These are phyloP conservation scores for Populus alba DNA, from an alignment of 345 rosid species.

Conservation along the genomic window DNA sequence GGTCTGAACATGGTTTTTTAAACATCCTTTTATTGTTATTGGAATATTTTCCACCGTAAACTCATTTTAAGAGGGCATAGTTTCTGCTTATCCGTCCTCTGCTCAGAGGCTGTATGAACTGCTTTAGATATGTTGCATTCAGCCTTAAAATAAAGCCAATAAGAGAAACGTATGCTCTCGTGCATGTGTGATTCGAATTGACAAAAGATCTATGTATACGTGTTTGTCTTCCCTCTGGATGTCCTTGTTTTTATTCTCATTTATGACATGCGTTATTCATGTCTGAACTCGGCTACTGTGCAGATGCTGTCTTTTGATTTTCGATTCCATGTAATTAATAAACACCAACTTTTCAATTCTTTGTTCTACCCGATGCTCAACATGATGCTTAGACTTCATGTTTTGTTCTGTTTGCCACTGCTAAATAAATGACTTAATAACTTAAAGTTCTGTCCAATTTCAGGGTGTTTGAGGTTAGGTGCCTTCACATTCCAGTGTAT, in stretches of 20 bases:
- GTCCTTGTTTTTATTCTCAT: neutral
- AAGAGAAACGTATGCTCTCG: neutral
- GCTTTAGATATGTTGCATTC: neutral
- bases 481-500: slow-evolving; percentile 75
- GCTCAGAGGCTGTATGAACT: neutral
- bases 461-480: slow-evolving; percentile 80
- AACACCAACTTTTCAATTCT: too few relatives aligned
- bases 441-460: slow-evolving; percentile 9
- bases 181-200: neutral
- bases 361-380: neutral
- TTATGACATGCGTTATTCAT: neutral
- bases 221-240: neutral
- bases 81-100: neutral
- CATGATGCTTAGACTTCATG: neutral
- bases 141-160: neutral
- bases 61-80: neutral
- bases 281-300: neutral
- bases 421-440: neutral
- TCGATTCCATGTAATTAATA: neutral
- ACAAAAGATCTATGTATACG: neutral
- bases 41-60: neutral
- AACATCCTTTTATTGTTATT: neutral
- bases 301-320: neutral
- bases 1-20: neutral
- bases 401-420: neutral